A percentile compares a stretch with the other conserved stretches of the same genome.
These are phyloP conservation scores for Microsporum ferrugineum DNA, from an alignment of 2,329 filamentous ascomycete genomes.

Conservation along the genomic window DNA sequence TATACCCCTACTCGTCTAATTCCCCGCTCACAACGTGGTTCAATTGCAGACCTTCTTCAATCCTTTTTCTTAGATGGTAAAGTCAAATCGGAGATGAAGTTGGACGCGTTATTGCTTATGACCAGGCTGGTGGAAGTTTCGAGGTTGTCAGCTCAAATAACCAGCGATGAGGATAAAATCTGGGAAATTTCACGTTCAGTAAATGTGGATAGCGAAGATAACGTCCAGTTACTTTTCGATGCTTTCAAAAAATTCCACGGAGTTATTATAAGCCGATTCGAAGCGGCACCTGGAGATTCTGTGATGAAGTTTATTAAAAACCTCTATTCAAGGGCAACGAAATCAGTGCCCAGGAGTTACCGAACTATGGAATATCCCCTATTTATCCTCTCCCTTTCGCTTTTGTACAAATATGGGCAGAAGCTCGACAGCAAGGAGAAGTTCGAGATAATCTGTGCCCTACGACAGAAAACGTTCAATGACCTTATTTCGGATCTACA, in stretches of 20 bases:
- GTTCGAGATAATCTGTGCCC: constrained; percentile 21
- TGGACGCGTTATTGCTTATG: constrained; percentile 30
- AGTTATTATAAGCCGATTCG: constrained; percentile 26
- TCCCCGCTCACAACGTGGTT: constrained; percentile 27
- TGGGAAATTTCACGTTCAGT: constrained; percentile 29
- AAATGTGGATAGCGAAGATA: constrained; percentile 21
- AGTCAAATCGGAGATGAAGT: constrained; percentile 18
- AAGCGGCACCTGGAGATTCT: constrained; percentile 26
- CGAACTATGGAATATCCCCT: constrained; percentile 30
- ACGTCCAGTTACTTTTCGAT: constrained; percentile 19
- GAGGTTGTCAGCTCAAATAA: constrained; percentile 28
- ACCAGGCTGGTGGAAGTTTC: constrained; percentile 30
- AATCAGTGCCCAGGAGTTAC: constrained; percentile 24
- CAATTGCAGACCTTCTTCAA: constrained; percentile 26
- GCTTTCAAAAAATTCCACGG: constrained; percentile 28
- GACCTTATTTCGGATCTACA: constrained; percentile 27
- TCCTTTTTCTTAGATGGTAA: constrained; percentile 21
- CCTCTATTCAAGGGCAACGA: constrained; percentile 24
- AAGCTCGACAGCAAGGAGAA: constrained; percentile 23
- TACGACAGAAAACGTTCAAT: constrained; percentile 26
- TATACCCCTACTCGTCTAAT: constrained; percentile 28
- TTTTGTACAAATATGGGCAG: constrained; percentile 25
- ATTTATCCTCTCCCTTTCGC: constrained; percentile 25
- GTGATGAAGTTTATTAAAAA: constrained; percentile 27
- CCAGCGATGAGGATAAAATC: constrained; percentile 26